Conservation (phyloP, 805 yeast genomes). For the Wickerhamia fluorescens region DNA sequence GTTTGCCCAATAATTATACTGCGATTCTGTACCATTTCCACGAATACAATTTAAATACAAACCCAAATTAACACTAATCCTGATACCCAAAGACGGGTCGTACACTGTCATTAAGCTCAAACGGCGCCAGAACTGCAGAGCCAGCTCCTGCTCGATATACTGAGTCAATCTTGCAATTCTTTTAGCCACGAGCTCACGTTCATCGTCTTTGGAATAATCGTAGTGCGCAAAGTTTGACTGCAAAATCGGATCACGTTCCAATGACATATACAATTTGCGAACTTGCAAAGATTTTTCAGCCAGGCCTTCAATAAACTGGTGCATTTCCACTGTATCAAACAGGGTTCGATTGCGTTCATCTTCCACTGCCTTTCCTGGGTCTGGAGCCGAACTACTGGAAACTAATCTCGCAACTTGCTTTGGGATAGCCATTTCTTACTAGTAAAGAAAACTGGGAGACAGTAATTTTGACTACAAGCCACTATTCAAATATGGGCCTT, state of each 20-base stretch:
- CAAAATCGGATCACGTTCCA: conserved; percentile 35
- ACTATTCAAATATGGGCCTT: too few species aligned
- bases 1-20: conserved; percentile 31
- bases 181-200: conserved; percentile 25
- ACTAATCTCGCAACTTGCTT: too few species aligned
- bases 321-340: conserved; percentile 33
- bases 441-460: too few species aligned
- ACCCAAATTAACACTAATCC: conserved; percentile 34
- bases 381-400: conserved; percentile 8
- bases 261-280: conserved; percentile 21
- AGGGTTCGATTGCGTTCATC: conserved; percentile 26
- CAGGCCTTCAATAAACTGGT: conserved; percentile 35
- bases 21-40: conserved; percentile 36
- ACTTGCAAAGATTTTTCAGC: conserved; percentile 25
- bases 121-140: conserved; percentile 25
- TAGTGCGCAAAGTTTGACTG: conserved; percentile 24
- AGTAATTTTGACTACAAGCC: too few species aligned
- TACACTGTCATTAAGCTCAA: conserved; percentile 29
- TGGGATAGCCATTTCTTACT: too few species aligned
- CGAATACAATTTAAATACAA: conserved; percentile 32
- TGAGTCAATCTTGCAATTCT: conserved; percentile 31
- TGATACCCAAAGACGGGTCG: conserved; percentile 33
- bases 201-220: conserved; percentile 23
- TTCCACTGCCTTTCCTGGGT: conserved; percentile 12
- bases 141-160: conserved; percentile 27